phyloP scores from a whole-genome alignment of 108 stramenopile species.

The Schizochytrium sp. region DNA sequence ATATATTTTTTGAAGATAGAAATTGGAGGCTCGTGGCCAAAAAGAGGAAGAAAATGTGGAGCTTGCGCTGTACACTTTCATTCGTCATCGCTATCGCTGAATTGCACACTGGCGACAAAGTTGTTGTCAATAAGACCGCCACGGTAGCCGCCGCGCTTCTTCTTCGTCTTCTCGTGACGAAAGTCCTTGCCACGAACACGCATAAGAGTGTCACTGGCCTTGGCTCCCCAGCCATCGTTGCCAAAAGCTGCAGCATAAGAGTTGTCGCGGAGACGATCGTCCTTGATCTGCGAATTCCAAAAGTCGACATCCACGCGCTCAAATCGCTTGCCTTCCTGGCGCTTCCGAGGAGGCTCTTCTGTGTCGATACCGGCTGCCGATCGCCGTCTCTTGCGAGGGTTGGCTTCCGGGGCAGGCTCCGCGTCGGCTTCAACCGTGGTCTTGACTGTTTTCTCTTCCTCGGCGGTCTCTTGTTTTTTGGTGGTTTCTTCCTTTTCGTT shows the following conservation, averaged over 20 bases:
- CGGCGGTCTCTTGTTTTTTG: background rate
- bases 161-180: constrained; percentile 96
- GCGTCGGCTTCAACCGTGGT: no score
- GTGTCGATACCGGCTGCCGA: background rate
- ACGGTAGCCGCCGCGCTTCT: constrained; percentile 70
- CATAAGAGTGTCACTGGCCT: constrained; percentile 79
- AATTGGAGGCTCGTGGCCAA: no score
- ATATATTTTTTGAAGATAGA: no score
- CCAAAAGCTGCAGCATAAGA: constrained; percentile 86
- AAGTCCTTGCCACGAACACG: constrained; percentile 92
- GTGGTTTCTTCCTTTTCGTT: background rate
- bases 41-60: no score
- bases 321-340: constrained; percentile 73
- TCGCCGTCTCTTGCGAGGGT: background rate
- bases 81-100: background rate
- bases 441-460: constrained; percentile 28
- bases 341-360: constrained; percentile 49
- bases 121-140: constrained; percentile 51
- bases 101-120: constrained; percentile 36
- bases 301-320: constrained; percentile 79
- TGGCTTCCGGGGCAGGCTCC: constrained; percentile 34
- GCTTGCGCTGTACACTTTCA: background rate
- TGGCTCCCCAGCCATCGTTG: constrained; percentile 80
- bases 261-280: constrained; percentile 84
- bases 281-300: constrained; percentile 76